These are phyloP conservation scores for Entonaema liquescens DNA, from an alignment of 495 filamentous ascomycete species.

Conservation along the genomic window DNA sequence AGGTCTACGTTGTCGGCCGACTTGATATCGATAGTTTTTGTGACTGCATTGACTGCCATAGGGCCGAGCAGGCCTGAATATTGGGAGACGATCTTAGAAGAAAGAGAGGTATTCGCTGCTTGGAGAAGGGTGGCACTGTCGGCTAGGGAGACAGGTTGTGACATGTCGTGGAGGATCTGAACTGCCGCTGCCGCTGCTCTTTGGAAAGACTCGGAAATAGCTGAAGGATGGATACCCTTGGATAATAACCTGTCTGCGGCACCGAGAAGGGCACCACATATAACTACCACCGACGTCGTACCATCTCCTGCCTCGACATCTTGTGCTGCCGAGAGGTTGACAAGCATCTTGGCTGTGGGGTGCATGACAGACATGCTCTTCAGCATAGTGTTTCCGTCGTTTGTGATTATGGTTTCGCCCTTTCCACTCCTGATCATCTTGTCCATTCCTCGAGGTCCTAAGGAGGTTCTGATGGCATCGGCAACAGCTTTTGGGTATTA, in stretches of 20 bases:
- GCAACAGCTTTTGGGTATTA: constrained; percentile 73
- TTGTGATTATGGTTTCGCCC: constrained; percentile 97
- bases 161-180: constrained; percentile 92
- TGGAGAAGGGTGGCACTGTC: constrained; percentile 92
- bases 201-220: constrained; percentile 98
- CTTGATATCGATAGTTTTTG: constrained; percentile 93
- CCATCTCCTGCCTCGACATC: constrained; percentile 99
- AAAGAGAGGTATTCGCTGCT: constrained; percentile 95
- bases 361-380: constrained; percentile 99
- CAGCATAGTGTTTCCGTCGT: constrained; percentile 98
- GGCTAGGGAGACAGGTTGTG: constrained; percentile 86
- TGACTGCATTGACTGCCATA: constrained; percentile 96
- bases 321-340: constrained; percentile 94
- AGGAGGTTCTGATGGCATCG: constrained; percentile 89
- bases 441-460: constrained; percentile 78
- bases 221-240: constrained; percentile 96
- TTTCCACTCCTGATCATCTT: constrained; percentile 99
- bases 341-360: constrained; percentile 97
- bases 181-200: constrained; percentile 89
- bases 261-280: constrained; percentile 91
- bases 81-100: constrained; percentile 97
- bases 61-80: constrained; percentile 91
- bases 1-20: constrained; percentile 97
- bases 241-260: constrained; percentile 87
- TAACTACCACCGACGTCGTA: constrained; percentile 97